A percentile compares a stretch with the other conserved stretches of the same genome.
phyloP scores from a whole-genome alignment of 306 rosid genomes.

The Lupinus albus region DNA sequence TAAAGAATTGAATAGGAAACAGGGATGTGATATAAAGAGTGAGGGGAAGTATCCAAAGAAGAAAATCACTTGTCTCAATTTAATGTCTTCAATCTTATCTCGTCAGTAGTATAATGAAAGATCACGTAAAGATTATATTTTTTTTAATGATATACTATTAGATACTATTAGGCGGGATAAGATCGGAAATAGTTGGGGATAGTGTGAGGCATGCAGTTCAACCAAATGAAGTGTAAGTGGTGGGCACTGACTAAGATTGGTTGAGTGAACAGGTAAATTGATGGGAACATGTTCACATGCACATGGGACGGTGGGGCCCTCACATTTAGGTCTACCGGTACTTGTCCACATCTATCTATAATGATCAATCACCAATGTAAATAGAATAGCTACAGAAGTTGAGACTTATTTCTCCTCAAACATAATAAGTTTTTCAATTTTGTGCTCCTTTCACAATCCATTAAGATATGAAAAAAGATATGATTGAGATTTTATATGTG shows the following conservation, averaged over 20 bases:
- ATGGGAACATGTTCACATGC: conserved; percentile 74
- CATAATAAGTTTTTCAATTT: conserved; percentile 16
- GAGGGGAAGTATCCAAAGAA: no score
- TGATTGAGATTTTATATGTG: not conserved
- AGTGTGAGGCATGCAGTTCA: not conserved
- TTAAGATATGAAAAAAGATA: conserved; percentile 48
- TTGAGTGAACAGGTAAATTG: conserved; percentile 44
- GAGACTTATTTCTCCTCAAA: conserved; percentile 9
- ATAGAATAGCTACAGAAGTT: conserved; percentile 25
- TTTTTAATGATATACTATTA: no score
- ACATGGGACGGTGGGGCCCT: conserved; percentile 84
- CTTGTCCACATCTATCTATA: conserved; percentile 56
- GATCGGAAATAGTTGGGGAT: no score
- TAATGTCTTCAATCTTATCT: no score
- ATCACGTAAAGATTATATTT: no score
- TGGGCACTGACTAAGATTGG: conserved; percentile 32
- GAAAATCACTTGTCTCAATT: no score
- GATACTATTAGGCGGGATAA: no score
- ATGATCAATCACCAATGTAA: conserved; percentile 16
- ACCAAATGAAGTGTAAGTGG: conserved; percentile 33
- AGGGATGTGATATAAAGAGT: not conserved
- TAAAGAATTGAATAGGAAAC: conserved; percentile 3
- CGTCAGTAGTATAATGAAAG: no score
- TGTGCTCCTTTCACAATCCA: conserved; percentile 49
- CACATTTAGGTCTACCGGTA: conserved; percentile 68